Percentiles rank a stretch among this genome's conserved stretches.
phyloP scores from a whole-genome alignment of 108 stramenopile genomes.

The Pseudonitzschia multiseries region DNA sequence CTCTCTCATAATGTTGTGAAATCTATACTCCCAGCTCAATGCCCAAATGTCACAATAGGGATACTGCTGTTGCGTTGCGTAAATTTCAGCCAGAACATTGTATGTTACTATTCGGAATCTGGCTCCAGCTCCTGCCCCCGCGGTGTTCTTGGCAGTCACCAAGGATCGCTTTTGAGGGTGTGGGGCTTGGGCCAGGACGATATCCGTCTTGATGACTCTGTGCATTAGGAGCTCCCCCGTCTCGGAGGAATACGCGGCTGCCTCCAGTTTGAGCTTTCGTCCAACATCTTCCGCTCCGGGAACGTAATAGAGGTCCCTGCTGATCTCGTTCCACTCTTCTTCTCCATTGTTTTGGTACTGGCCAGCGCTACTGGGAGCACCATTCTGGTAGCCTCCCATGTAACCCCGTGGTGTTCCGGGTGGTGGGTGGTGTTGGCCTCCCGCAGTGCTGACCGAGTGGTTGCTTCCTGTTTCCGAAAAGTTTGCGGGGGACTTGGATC shows the following conservation, averaged over 20 bases:
- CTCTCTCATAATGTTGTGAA: conserved; percentile 91
- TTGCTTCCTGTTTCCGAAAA: conserved; percentile 16
- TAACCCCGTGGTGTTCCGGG: conserved; percentile 57
- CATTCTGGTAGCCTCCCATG: conserved; percentile 42
- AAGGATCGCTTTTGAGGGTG: conserved; percentile 80
- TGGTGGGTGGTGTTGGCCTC: neutral
- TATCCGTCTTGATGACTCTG: conserved; percentile 84
- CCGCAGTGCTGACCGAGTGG: neutral
- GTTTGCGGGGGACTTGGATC: conserved; percentile 33
- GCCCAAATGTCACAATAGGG: conserved; percentile 98
- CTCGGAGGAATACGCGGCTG: conserved; percentile 77
- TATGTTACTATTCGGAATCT: conserved; percentile 93
- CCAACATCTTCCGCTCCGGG: conserved; percentile 78
- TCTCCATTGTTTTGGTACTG: conserved; percentile 26
- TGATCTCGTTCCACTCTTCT: conserved; percentile 76
- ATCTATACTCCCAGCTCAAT: conserved; percentile 93
- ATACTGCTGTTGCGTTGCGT: conserved; percentile 97
- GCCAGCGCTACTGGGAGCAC: conserved; percentile 8
- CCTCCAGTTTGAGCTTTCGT: conserved; percentile 79
- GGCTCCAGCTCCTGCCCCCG: conserved; percentile 64
- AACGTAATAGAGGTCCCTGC: conserved; percentile 75
- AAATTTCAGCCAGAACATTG: conserved; percentile 98
- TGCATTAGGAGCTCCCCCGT: conserved; percentile 84
- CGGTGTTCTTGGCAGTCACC: conserved; percentile 64
- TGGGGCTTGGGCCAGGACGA: conserved; percentile 78